Percentiles rank a stretch among this genome's conserved stretches.
Conservation (phyloP, 2,329 filamentous ascomycete species). For the Trichoderma gracile region DNA sequence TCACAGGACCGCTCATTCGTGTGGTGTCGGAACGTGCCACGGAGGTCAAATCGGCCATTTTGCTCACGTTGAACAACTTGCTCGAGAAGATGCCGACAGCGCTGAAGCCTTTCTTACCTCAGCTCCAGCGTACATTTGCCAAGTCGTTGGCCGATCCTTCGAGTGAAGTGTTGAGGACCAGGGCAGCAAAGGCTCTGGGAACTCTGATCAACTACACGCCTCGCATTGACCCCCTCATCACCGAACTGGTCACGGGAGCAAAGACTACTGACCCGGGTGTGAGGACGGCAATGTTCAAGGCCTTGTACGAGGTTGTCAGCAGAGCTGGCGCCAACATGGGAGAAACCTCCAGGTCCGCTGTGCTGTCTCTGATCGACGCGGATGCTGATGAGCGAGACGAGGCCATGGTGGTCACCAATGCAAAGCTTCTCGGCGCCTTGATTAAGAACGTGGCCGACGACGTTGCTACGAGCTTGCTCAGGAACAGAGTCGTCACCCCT, state of each 20-base stretch:
- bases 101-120: slow-evolving; percentile 93
- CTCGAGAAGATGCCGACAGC: slow-evolving; percentile 95
- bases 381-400: slow-evolving; percentile 74
- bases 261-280: slow-evolving; percentile 85
- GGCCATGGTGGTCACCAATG: slow-evolving; percentile 83
- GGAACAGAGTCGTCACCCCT: slow-evolving; percentile 75
- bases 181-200: slow-evolving; percentile 90
- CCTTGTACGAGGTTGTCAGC: slow-evolving; percentile 92
- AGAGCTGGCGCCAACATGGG: slow-evolving; percentile 96
- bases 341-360: slow-evolving; percentile 81
- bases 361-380: slow-evolving; percentile 84
- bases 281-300: slow-evolving; percentile 94
- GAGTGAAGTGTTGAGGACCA: slow-evolving; percentile 81
- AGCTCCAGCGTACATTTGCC: slow-evolving; percentile 94
- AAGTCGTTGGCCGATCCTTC: slow-evolving; percentile 92
- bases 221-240: slow-evolving; percentile 89
- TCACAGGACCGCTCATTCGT: slow-evolving; percentile 95
- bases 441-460: slow-evolving; percentile 82
- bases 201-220: slow-evolving; percentile 95
- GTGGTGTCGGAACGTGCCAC: slow-evolving; percentile 95
- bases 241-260: slow-evolving; percentile 90
- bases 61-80: slow-evolving; percentile 90
- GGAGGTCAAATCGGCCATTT: slow-evolving; percentile 92
- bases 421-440: slow-evolving; percentile 83
- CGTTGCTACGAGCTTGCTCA: slow-evolving; percentile 59